These are phyloP conservation scores for Actinomortierella wolfii DNA, from an alignment of 371 early-diverging fungal species.

Conservation along the genomic window DNA sequence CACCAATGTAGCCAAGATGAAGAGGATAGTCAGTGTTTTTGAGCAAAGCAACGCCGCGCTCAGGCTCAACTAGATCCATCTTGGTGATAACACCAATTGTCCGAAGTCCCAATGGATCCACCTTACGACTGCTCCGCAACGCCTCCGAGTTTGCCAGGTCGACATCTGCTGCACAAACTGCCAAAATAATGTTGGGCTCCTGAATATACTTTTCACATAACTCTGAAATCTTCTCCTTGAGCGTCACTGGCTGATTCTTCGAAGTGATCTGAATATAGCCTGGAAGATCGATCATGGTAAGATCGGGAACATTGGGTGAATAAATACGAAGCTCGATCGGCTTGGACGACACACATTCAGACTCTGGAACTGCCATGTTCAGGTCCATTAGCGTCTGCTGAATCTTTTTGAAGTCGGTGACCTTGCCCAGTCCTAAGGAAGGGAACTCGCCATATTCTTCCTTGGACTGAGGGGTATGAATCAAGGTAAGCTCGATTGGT, in stretches of 20 bases:
- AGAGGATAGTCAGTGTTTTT: slow-evolving; percentile 92
- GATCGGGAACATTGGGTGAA: slow-evolving; percentile 93
- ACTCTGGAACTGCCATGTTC: slow-evolving; percentile 92
- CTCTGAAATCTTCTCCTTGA: slow-evolving; percentile 93
- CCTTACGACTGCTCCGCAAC: slow-evolving; percentile 87
- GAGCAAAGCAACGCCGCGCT: slow-evolving; percentile 81
- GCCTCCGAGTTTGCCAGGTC: slow-evolving; percentile 99
- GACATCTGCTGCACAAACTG: slow-evolving; percentile 97
- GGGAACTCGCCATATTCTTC: slow-evolving; percentile 97
- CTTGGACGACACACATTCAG: slow-evolving; percentile 90
- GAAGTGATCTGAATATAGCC: slow-evolving; percentile 98
- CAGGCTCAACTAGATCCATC: slow-evolving; percentile 96
- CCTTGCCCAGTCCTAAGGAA: slow-evolving; percentile 85
- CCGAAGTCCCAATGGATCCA: slow-evolving; percentile 92
- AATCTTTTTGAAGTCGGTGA: slow-evolving; percentile 85
- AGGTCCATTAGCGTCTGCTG: slow-evolving; percentile 90
- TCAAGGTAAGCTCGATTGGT: slow-evolving; percentile 97
- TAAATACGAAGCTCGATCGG: slow-evolving; percentile 96
- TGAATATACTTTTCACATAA: slow-evolving; percentile 93
- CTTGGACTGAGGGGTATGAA: slow-evolving; percentile 85
- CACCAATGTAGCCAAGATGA: slow-evolving; percentile 97
- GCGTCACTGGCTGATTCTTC: slow-evolving; percentile 89
- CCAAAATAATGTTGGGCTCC: slow-evolving; percentile 95
- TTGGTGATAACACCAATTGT: slow-evolving; percentile 99
- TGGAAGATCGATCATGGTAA: slow-evolving; percentile 98